Evolutionary conservation across 129 eudicot species (phyloP).

Genomic region (Pseudognaphalium luteoalbum): DNA sequence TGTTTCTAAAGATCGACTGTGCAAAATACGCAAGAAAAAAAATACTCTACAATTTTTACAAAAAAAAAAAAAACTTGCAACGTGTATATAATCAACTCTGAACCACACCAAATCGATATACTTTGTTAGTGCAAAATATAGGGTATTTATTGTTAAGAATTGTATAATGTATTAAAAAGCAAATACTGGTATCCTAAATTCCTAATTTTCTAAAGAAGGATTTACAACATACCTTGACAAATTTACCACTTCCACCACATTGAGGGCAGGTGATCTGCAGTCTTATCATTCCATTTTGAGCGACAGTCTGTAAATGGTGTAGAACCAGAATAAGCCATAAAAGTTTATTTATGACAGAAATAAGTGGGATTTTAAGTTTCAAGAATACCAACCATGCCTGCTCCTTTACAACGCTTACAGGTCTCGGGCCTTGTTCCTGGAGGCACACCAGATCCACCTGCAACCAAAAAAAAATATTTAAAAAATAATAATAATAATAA

Average conservation of each 20-base stretch:
- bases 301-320: slow-evolving; percentile 38
- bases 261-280: slow-evolving; percentile 56
- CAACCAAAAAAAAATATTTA: neutral
- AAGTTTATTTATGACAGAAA: neutral
- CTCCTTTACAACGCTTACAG: slow-evolving; percentile 80
- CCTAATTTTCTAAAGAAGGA: neutral
- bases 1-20: neutral
- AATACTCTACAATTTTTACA: neutral
- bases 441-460: slow-evolving; percentile 94
- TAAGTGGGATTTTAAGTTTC: neutral
- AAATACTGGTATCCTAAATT: neutral
- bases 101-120: neutral
- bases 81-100: neutral
- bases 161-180: neutral
- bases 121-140: neutral
- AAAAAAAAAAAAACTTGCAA: neutral
- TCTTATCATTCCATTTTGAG: slow-evolving; percentile 58
- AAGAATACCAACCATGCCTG: slow-evolving; percentile 66
- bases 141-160: neutral
- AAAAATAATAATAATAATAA: no score
- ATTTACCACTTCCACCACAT: slow-evolving; percentile 79
- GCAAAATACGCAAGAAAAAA: neutral
- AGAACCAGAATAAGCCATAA: slow-evolving; percentile 16
- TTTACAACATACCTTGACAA: slow-evolving; percentile 52
- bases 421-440: slow-evolving; percentile 94